These are phyloP conservation scores for Blastobotrys parvus DNA, from an alignment of 805 yeast genomes.

Conservation along the genomic window DNA sequence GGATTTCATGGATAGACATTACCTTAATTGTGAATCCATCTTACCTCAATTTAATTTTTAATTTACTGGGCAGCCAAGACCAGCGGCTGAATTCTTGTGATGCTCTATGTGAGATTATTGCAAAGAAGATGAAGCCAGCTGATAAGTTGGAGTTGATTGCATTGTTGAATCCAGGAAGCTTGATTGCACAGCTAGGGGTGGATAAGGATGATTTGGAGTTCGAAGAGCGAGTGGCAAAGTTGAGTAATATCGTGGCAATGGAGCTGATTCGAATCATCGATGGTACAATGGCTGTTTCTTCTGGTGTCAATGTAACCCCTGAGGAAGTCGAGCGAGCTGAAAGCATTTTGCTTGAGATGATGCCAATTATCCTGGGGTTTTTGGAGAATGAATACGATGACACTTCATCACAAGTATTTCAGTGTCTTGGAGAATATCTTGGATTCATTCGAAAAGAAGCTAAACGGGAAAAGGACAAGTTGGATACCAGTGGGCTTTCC, in stretches of 20 bases:
- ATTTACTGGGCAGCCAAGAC: constrained; percentile 41
- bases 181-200: constrained; percentile 35
- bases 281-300: constrained; percentile 23
- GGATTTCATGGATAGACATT: constrained; percentile 90
- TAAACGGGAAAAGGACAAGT: constrained; percentile 41
- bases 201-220: constrained; percentile 50
- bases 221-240: constrained; percentile 65
- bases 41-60: constrained; percentile 49
- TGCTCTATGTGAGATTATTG: constrained; percentile 54
- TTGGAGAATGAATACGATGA: constrained; percentile 84
- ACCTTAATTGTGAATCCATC: constrained; percentile 57
- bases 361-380: constrained; percentile 66
- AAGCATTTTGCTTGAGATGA: constrained; percentile 47
- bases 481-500: constrained; percentile 31
- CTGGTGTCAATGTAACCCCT: constrained; percentile 16
- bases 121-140: constrained; percentile 70
- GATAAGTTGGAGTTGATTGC: constrained; percentile 62
- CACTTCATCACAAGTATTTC: constrained; percentile 72
- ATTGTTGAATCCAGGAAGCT: constrained; percentile 55
- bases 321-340: constrained; percentile 26
- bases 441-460: constrained; percentile 45
- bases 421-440: constrained; percentile 69
- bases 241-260: constrained; percentile 62
- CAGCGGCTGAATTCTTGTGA: constrained; percentile 50
- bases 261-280: constrained; percentile 69